Evolutionary conservation across 2,329 filamentous ascomycete genomes (phyloP).

Genomic region (Pezicula radicicola): DNA sequence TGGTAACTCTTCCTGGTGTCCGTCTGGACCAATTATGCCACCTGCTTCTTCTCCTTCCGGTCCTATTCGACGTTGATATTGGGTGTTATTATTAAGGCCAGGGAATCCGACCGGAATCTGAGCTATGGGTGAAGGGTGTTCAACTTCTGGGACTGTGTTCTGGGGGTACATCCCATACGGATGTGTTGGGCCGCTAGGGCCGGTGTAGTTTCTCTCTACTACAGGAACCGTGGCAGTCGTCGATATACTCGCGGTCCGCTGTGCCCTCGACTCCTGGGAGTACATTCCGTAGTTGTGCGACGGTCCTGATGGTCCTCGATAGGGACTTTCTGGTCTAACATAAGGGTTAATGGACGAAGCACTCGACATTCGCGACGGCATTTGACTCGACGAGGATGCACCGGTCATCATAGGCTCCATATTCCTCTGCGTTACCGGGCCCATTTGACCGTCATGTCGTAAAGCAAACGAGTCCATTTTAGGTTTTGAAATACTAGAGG

Average conservation of each 20-base stretch:
- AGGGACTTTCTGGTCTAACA: slow-evolving; percentile 46
- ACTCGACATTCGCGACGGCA: slow-evolving; percentile 22
- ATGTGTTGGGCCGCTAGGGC: slow-evolving; percentile 69
- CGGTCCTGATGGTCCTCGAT: slow-evolving; percentile 61
- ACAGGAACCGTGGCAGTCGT: slow-evolving; percentile 66
- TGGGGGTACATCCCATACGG: slow-evolving; percentile 87
- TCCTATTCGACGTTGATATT: slow-evolving; percentile 70
- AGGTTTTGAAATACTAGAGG: slow-evolving; percentile 56
- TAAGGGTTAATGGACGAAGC: slow-evolving; percentile 22
- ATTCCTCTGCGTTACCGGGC: slow-evolving; percentile 18
- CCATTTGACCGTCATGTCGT: slow-evolving; percentile 46
- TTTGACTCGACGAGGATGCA: slow-evolving; percentile 10
- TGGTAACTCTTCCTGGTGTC: slow-evolving; percentile 86
- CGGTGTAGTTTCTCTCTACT: slow-evolving; percentile 56
- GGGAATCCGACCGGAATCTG: slow-evolving; percentile 73
- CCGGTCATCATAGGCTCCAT: slow-evolving; percentile 1
- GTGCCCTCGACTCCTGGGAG: slow-evolving; percentile 64
- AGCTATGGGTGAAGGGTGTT: slow-evolving; percentile 32
- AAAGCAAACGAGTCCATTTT: slow-evolving; percentile 48
- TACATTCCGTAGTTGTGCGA: slow-evolving; percentile 88
- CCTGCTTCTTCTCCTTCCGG: slow-evolving; percentile 84
- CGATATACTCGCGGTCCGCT: slow-evolving; percentile 59
- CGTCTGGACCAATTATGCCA: slow-evolving; percentile 82
- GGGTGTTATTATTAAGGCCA: slow-evolving; percentile 45
- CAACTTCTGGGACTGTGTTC: slow-evolving; percentile 62